phyloP scores from a whole-genome alignment of 768 basidiomycete species.

The Boletus rubropictus region DNA sequence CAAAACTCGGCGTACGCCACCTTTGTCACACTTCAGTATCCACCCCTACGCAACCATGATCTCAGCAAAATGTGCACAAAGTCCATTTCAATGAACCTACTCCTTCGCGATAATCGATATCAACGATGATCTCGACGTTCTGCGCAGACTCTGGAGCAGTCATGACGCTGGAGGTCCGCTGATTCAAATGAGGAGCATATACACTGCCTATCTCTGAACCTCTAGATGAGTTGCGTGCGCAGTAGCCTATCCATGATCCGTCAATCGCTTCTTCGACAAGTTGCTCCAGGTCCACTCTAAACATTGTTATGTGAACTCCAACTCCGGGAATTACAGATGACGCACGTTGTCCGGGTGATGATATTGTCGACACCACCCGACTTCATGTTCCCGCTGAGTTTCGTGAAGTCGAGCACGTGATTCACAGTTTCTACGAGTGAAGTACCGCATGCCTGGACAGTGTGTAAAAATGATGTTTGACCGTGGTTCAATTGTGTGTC shows the following conservation, averaged over 20 bases:
- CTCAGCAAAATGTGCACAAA: conserved; percentile 4
- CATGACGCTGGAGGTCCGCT: conserved; percentile 38
- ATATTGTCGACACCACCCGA: conserved; percentile 73
- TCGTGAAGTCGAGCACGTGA: conserved; percentile 94
- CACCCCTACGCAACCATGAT: conserved; percentile 56
- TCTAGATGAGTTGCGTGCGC: conserved; percentile 65
- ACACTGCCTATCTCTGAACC: conserved; percentile 88
- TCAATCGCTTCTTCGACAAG: conserved; percentile 87
- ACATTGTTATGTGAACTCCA: not conserved
- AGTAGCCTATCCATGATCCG: conserved; percentile 90
- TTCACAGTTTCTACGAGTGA: conserved; percentile 95
- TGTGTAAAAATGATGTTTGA: conserved; percentile 84
- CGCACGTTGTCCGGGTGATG: conserved; percentile 62
- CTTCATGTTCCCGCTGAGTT: conserved; percentile 81
- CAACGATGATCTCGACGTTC: conserved; percentile 82
- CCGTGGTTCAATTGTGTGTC: conserved; percentile 79
- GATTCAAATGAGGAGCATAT: conserved; percentile 67
- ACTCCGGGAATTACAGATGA: conserved; percentile 6
- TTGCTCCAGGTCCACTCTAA: conserved; percentile 70
- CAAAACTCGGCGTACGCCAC: conserved; percentile 82
- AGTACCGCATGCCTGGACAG: conserved; percentile 92
- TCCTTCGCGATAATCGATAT: conserved; percentile 67
- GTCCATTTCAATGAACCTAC: conserved; percentile 36
- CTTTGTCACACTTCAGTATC: conserved; percentile 83
- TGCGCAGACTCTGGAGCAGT: conserved; percentile 31